A percentile compares a stretch with the other conserved stretches of the same genome.
phyloP scores from a whole-genome alignment of 2,329 filamentous ascomycete genomes.

The Rhynchosporium graminicola region DNA sequence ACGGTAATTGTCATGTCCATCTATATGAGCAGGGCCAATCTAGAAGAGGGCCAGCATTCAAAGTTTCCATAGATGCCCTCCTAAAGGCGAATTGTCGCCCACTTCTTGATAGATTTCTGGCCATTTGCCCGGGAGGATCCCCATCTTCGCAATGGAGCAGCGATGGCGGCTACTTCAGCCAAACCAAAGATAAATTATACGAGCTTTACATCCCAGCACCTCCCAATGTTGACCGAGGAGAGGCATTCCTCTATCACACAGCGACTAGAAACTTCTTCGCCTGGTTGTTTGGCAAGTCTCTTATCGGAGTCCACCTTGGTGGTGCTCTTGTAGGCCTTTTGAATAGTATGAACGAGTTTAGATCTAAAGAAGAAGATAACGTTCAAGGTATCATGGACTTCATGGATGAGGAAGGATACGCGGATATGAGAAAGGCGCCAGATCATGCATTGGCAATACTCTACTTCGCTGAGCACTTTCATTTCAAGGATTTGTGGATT shows the following conservation, averaged over 20 bases:
- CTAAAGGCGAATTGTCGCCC: slow-evolving; percentile 59
- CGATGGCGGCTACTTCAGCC: slow-evolving; percentile 27
- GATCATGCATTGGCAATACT: slow-evolving; percentile 69
- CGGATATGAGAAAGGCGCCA: slow-evolving; percentile 64
- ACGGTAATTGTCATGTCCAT: slow-evolving; percentile 71
- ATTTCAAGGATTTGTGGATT: slow-evolving; percentile 65
- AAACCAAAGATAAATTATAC: slow-evolving; percentile 29
- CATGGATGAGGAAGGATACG: slow-evolving; percentile 68
- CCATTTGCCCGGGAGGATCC: slow-evolving; percentile 26
- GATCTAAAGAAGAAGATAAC: slow-evolving; percentile 56
- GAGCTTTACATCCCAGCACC: slow-evolving; percentile 74
- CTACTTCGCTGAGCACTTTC: slow-evolving; percentile 66
- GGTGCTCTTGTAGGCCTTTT: slow-evolving; percentile 64
- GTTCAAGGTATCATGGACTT: slow-evolving; percentile 64
- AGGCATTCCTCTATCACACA: slow-evolving; percentile 63
- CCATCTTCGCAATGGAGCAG: slow-evolving; percentile 23
- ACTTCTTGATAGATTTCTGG: slow-evolving; percentile 56
- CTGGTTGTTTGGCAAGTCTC: slow-evolving; percentile 63
- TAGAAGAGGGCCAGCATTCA: slow-evolving; percentile 66
- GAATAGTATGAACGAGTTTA: slow-evolving; percentile 63
- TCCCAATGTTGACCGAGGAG: slow-evolving; percentile 50
- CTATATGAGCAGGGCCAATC: slow-evolving; percentile 68
- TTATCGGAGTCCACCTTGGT: slow-evolving; percentile 70
- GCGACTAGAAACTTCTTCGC: slow-evolving; percentile 76
- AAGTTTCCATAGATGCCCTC: slow-evolving; percentile 59